Percentiles rank a stretch among this genome's conserved stretches.
Evolutionary conservation across 371 early-diverging fungal species (phyloP).

Genomic region (Lichtheimia ramosa): DNA sequence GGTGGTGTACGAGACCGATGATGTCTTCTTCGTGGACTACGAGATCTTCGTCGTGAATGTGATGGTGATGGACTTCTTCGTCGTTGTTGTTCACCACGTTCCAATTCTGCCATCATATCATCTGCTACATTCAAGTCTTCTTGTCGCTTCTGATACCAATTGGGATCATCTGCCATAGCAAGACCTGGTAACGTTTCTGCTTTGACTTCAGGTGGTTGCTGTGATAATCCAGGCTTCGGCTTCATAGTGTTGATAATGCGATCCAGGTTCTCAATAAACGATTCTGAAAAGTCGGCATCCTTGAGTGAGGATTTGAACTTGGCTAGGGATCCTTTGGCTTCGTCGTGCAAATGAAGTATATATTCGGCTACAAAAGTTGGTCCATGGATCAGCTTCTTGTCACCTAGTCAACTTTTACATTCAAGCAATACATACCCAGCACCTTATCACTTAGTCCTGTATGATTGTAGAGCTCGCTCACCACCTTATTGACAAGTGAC

Average conservation of each 20-base stretch:
- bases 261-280: constrained; percentile 84
- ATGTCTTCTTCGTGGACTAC: constrained; percentile 24
- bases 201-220: constrained; percentile 42
- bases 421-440: constrained; percentile 43
- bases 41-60: constrained; percentile 18
- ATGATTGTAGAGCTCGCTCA: constrained; percentile 91
- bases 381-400: background rate
- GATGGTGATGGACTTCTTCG: constrained; percentile 29
- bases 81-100: constrained; percentile 35
- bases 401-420: background rate
- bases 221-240: constrained; percentile 52
- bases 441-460: constrained; percentile 89
- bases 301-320: constrained; percentile 74
- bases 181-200: constrained; percentile 81
- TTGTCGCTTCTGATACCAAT: constrained; percentile 46
- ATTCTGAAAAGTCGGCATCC: constrained; percentile 82
- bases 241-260: constrained; percentile 87
- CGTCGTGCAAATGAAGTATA: constrained; percentile 73
- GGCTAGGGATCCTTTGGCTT: constrained; percentile 55
- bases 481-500: constrained; percentile 89
- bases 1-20: constrained; percentile 32
- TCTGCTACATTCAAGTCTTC: constrained; percentile 47
- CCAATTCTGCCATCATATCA: constrained; percentile 61
- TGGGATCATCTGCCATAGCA: constrained; percentile 67
- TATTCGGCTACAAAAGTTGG: constrained; percentile 64